Evolutionary conservation across 1,284 basidiomycete species (phyloP).

Genomic region (Pulveroboletus sp.): DNA sequence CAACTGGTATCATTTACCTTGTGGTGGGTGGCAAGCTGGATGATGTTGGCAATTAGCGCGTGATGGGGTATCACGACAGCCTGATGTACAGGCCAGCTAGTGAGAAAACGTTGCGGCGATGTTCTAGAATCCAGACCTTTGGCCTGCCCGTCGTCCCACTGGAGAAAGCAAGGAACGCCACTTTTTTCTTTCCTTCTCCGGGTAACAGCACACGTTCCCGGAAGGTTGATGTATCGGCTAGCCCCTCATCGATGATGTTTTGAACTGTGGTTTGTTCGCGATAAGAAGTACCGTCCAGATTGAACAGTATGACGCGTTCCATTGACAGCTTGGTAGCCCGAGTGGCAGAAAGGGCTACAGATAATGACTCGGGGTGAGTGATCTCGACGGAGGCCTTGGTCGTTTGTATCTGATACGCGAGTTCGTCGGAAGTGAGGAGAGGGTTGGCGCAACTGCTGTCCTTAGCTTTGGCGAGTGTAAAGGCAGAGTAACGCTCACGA

Average conservation of each 20-base stretch:
- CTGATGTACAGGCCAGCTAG: conserved; percentile 34
- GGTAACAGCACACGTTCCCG: conserved; percentile 51
- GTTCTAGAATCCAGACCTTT: conserved; percentile 51
- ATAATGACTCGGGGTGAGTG: conserved; percentile 46
- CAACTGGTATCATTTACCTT: conserved; percentile 44
- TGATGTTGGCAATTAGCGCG: conserved; percentile 63
- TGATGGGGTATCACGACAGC: conserved; percentile 74
- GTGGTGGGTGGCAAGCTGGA: conserved; percentile 59
- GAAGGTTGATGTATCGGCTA: conserved; percentile 45
- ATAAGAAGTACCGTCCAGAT: conserved; percentile 29
- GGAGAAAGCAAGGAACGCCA: conserved; percentile 78
- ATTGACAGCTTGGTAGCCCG: conserved; percentile 51
- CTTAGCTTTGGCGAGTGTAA: conserved; percentile 14
- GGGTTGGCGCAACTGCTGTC: conserved; percentile 54
- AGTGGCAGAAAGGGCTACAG: conserved; percentile 48
- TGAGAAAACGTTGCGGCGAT: neutral
- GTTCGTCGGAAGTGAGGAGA: conserved; percentile 53
- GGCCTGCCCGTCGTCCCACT: conserved; percentile 84
- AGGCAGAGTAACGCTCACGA: conserved; percentile 44
- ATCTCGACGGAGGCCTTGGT: conserved; percentile 50
- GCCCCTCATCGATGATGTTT: conserved; percentile 55
- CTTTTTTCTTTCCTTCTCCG: conserved; percentile 66
- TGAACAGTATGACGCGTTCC: conserved; percentile 57
- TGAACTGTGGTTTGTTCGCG: conserved; percentile 45
- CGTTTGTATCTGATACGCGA: conserved; percentile 48